Evolutionary conservation across 129 eudicot genomes (phyloP), one percentile per base, ranked within the genome.

Genomic region (Heracleum sosnowskyi): DNA sequence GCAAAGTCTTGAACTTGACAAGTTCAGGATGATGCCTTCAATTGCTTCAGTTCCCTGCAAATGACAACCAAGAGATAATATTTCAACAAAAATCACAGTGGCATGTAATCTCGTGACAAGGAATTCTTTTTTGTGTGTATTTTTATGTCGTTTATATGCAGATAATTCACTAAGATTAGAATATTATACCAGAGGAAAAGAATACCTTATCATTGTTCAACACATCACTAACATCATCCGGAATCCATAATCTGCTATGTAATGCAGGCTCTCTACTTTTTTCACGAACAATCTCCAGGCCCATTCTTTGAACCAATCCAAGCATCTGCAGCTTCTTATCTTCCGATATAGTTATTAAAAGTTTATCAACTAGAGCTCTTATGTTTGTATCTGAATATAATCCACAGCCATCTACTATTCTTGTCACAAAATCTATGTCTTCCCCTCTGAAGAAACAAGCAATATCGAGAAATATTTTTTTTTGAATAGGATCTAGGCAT

Each of bases 271-370:
- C 70, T 4, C n/a, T 28, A 22, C 5, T 11, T 7, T 35, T 26
- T 28, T 72, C 36, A 39, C 82, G 82, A 49, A 72, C 82, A 47
- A 79, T 72, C 10, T 79, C 26, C 49, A 45, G 31, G 20, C 53
- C 82, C 77, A 53, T 71, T 26, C 57, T 69, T 79, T 72, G 82
- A 29, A 79, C 36, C 47, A 70, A 37, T 41, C 26, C 75, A 1
- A 34, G 75, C 75, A 70, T 70, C 2, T 70, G 75, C 33, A 70
- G 46, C 75, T 70, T 36, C 47, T 37, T 20, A 37, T 70, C 75
- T 37, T 11, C 31, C 6, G 47, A 70, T 35, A 70, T 70, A 35
- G 75, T 70, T 70, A 70, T 37, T 20, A 70, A 70, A 47, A 37
- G 28, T 36, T 37, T 49, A 28, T 79, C 66, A 70, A 69, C 37